Evolutionary conservation across 352 stramenopile species (phyloP), one percentile per base, ranked within the genome.

Genomic region (Pythium rhizo-oryzae): DNA sequence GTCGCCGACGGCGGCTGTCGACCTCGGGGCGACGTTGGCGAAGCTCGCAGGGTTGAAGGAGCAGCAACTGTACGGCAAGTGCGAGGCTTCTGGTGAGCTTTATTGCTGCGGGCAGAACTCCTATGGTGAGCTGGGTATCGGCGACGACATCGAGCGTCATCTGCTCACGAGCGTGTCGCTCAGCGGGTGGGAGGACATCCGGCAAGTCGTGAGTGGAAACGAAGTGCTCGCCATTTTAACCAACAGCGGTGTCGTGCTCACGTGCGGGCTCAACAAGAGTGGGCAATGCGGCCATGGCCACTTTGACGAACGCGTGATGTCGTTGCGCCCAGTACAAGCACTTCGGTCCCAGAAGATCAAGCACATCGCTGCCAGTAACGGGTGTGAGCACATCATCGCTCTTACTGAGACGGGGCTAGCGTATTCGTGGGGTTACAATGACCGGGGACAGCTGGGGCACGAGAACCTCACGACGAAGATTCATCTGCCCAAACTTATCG

Each of bases 401-500:
- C 56, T 97, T n/a, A 96, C 89, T 0, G 88, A 96, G 53, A 85
- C 77, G 0, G 89, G 89, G 1, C 65, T 93, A 6, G 84, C 87
- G 8, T 96, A 94, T 39, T 96, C 89, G 1, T 96, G 87, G 86
- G 89, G 89, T 2, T 96, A 95, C 73, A 96, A 96, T 57, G 84
- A 96, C 37, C 83, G 88, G 30, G 89, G 89, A 8, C 89, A 96
- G 63, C 79, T 96, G 18, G 89, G 87, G 0, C 89, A 96, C 61
- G 87, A 94, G 59, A 94, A 94, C 37, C 58, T 93, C 55, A 83
- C 86, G 41, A 93, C 85, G 24, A 96, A 96, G 62, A 91, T 94
- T 24, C 83, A 94, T 51, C 68, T 90, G 13, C 89, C 89, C 19
- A 95, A 96, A 59, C 71, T 95, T 0, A 93, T 94, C 56, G 87